Evolutionary conservation across 805 yeast genomes (phyloP).

Genomic region (Wickerhamiella allomyrinae): DNA sequence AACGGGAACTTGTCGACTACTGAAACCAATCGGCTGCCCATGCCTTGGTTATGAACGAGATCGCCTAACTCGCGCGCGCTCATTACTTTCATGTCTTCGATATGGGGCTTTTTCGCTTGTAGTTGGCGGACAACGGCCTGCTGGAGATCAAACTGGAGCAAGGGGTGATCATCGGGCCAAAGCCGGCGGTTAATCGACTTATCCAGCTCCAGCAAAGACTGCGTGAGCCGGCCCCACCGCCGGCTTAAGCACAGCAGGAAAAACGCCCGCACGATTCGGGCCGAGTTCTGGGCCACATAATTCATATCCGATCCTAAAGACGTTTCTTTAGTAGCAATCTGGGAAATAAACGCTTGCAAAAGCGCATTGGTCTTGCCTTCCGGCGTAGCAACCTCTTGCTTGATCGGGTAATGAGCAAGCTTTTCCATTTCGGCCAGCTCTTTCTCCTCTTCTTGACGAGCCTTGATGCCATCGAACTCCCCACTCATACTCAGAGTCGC

Average conservation of each 20-base stretch:
- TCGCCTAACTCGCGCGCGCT: conserved; percentile 71
- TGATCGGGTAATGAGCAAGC: conserved; percentile 34
- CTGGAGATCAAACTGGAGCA: conserved; percentile 62
- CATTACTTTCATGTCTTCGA: conserved; percentile 64
- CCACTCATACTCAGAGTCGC: conserved; percentile 83
- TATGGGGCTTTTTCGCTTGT: conserved; percentile 33
- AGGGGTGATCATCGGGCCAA: conserved; percentile 87
- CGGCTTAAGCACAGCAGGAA: conserved; percentile 77
- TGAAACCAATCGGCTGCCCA: conserved; percentile 51
- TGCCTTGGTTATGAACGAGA: conserved; percentile 62
- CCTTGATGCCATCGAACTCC: conserved; percentile 82
- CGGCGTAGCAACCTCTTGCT: conserved; percentile 54
- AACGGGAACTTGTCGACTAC: conserved; percentile 61
- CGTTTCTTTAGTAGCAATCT: conserved; percentile 56
- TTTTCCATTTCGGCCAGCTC: conserved; percentile 57
- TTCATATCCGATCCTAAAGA: conserved; percentile 75
- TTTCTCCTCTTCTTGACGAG: conserved; percentile 70
- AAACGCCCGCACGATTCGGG: conserved; percentile 83
- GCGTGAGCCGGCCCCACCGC: conserved; percentile 77
- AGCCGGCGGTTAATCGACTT: conserved; percentile 70
- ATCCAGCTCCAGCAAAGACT: conserved; percentile 64
- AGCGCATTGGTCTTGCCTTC: conserved; percentile 80
- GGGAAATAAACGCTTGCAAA: conserved; percentile 77
- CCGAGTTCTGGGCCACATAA: conserved; percentile 90
- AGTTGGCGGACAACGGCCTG: conserved; percentile 40